Evolutionary conservation across 345 rosid genomes (phyloP).

Genomic region (Alliaria petiolata): DNA sequence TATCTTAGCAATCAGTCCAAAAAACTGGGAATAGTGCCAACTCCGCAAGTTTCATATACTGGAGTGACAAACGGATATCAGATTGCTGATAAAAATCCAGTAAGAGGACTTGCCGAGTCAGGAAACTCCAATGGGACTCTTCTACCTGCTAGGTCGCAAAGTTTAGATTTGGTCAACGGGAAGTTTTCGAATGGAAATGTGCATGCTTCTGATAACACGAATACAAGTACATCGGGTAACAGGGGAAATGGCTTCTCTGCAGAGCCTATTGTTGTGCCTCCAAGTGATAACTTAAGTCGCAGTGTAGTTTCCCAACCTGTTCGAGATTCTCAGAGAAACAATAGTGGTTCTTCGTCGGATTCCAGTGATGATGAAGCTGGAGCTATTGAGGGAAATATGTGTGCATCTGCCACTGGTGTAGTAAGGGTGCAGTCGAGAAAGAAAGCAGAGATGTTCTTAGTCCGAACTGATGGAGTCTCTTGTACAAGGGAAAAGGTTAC

Average conservation of each 20-base stretch:
- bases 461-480: conserved; percentile 95
- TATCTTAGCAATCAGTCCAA: conserved; percentile 44
- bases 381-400: conserved; percentile 90
- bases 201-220: conserved; percentile 29
- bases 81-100: conserved; percentile 20
- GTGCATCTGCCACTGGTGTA: conserved; percentile 96
- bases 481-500: conserved; percentile 94
- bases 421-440: conserved; percentile 93
- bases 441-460: conserved; percentile 98
- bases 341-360: conserved; percentile 35
- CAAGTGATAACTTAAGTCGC: conserved; percentile 35
- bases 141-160: conserved; percentile 29
- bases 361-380: conserved; percentile 59
- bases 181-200: conserved; percentile 34
- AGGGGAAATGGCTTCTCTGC: conserved; percentile 22
- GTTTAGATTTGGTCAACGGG: conserved; percentile 29
- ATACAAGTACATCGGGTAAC: conserved; percentile 26
- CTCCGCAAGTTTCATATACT: conserved; percentile 33
- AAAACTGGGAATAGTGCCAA: conserved; percentile 37
- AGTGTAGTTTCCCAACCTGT: conserved; percentile 28
- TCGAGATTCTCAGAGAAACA: conserved; percentile 32
- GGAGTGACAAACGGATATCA: conserved; percentile 20
- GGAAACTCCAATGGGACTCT: conserved; percentile 38
- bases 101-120: conserved; percentile 28
- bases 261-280: conserved; percentile 29